These are phyloP conservation scores for Dryadomyces sulphureus DNA, from an alignment of 2,329 filamentous ascomycete genomes.

Conservation along the genomic window DNA sequence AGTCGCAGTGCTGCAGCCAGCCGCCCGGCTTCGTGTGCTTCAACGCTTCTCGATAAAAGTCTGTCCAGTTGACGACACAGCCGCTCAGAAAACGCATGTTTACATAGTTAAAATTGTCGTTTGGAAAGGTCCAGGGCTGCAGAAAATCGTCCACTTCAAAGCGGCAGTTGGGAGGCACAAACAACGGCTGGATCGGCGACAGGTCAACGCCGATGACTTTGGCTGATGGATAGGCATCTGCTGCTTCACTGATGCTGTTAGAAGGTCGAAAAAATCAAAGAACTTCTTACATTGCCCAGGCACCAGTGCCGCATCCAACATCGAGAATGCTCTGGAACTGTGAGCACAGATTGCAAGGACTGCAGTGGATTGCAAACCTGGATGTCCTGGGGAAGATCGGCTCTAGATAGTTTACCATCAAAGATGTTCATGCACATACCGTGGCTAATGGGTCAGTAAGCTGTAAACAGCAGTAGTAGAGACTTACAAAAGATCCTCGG, in stretches of 20 bases:
- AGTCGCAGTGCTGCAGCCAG: slow-evolving; percentile 13
- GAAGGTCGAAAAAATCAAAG: too few species aligned
- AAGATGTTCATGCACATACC: slow-evolving; percentile 27
- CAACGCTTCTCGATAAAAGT: slow-evolving; percentile 26
- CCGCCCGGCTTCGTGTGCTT: slow-evolving; percentile 31
- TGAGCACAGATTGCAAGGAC: too few species aligned
- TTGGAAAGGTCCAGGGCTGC: slow-evolving; percentile 28
- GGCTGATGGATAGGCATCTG: slow-evolving; percentile 21
- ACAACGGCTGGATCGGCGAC: slow-evolving; percentile 31
- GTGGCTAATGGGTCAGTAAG: slow-evolving; percentile 14
- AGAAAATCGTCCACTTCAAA: slow-evolving; percentile 50
- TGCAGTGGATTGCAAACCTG: too few species aligned
- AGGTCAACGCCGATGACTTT: slow-evolving; percentile 31
- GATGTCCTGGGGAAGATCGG: slow-evolving; percentile 18
- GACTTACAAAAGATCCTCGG: slow-evolving; percentile 24
- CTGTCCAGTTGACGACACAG: slow-evolving; percentile 35
- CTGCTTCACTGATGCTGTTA: slow-evolving; percentile 23
- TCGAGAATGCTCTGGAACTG: slow-evolving; percentile 23
- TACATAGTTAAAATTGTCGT: slow-evolving; percentile 39
- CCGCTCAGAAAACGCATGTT: slow-evolving; percentile 40
- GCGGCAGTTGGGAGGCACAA: slow-evolving; percentile 43
- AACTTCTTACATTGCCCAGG: slow-evolving; percentile 25
- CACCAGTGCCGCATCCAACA: slow-evolving; percentile 36
- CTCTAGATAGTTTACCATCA: slow-evolving; percentile 22
- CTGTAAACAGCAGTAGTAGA: not conserved